A percentile compares a stretch with the other conserved stretches of the same genome.
Conservation (phyloP, 768 basidiomycete genomes). For the Cystofilobasidium macerans region DNA sequence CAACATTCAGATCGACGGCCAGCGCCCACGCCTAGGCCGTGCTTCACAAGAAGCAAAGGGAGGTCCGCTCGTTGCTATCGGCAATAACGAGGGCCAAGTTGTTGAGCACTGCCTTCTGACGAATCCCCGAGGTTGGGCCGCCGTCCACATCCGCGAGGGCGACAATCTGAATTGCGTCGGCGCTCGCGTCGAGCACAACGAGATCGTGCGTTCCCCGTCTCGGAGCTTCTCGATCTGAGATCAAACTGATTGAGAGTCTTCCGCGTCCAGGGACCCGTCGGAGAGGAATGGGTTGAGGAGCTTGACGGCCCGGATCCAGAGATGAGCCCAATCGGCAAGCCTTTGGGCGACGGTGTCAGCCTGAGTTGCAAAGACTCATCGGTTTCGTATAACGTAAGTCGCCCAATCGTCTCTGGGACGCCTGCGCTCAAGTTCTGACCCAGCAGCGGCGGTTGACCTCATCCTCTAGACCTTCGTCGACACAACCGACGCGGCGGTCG, state of each 20-base stretch:
- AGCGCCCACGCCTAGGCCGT: constrained; percentile 35
- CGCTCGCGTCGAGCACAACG: constrained; percentile 36
- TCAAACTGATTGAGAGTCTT: neutral
- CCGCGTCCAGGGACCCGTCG: constrained; percentile 35
- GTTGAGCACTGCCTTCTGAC: constrained; percentile 32
- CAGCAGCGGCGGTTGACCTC: too few species aligned
- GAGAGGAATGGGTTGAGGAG: constrained; percentile 38
- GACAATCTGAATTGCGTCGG: constrained; percentile 35
- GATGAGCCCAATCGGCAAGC: constrained; percentile 35
- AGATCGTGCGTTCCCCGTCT: constrained; percentile 30
- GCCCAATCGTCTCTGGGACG: neutral
- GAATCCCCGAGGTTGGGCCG: constrained; percentile 39
- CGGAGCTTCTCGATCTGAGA: neutral
- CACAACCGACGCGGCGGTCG: constrained; percentile 40
- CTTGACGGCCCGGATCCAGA: constrained; percentile 39
- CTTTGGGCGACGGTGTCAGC: constrained; percentile 41
- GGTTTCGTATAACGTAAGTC: constrained; percentile 34
- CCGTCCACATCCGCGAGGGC: constrained; percentile 39
- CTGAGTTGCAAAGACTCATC: constrained; percentile 39
- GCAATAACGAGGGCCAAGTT: constrained; percentile 36
- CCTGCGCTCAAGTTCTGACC: too few species aligned
- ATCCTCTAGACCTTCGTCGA: constrained; percentile 37
- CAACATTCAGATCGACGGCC: constrained; percentile 39
- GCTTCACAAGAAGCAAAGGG: constrained; percentile 17
- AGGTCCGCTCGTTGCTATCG: constrained; percentile 32